These are phyloP conservation scores for Candida wancherniae DNA, from an alignment of 805 yeast genomes.

Conservation along the genomic window DNA sequence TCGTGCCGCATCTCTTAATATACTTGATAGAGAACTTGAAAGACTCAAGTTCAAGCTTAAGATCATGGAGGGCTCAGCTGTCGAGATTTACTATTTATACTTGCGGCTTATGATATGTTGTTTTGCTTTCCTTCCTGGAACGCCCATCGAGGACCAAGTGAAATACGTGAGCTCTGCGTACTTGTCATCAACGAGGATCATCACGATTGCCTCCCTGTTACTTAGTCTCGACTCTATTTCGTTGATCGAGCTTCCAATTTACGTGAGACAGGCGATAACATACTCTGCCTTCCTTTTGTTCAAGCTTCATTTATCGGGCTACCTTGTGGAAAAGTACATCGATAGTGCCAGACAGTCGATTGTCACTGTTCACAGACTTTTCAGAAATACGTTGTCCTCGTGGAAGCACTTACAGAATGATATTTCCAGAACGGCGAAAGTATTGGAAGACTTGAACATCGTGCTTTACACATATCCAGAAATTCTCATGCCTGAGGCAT, in stretches of 20 bases:
- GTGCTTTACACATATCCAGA: slow-evolving; percentile 87
- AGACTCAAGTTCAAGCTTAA: slow-evolving; percentile 61
- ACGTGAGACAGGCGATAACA: slow-evolving; percentile 80
- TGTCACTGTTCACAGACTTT: slow-evolving; percentile 85
- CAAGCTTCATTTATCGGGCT: slow-evolving; percentile 74
- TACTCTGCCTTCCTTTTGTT: slow-evolving; percentile 75
- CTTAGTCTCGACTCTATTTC: slow-evolving; percentile 53
- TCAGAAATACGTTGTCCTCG: slow-evolving; percentile 81
- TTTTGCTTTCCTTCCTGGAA: slow-evolving; percentile 87
- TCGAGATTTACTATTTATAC: slow-evolving; percentile 75
- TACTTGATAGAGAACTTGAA: slow-evolving; percentile 73
- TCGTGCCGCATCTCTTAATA: slow-evolving; percentile 74
- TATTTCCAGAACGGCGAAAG: slow-evolving; percentile 86
- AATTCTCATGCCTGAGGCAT: slow-evolving; percentile 44
- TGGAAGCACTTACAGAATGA: slow-evolving; percentile 92
- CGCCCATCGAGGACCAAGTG: slow-evolving; percentile 82
- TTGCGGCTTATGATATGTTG: slow-evolving; percentile 78
- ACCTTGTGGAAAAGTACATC: slow-evolving; percentile 65
- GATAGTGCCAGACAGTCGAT: slow-evolving; percentile 90
- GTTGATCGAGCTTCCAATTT: slow-evolving; percentile 80
- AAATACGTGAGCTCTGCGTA: slow-evolving; percentile 80
- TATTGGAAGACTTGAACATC: slow-evolving; percentile 80
- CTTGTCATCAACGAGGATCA: slow-evolving; percentile 71
- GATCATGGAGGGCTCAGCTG: slow-evolving; percentile 58
- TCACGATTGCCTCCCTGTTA: slow-evolving; percentile 70